Evolutionary conservation across 2,329 filamentous ascomycete species (phyloP).

Genomic region (Xylaria sp.): DNA sequence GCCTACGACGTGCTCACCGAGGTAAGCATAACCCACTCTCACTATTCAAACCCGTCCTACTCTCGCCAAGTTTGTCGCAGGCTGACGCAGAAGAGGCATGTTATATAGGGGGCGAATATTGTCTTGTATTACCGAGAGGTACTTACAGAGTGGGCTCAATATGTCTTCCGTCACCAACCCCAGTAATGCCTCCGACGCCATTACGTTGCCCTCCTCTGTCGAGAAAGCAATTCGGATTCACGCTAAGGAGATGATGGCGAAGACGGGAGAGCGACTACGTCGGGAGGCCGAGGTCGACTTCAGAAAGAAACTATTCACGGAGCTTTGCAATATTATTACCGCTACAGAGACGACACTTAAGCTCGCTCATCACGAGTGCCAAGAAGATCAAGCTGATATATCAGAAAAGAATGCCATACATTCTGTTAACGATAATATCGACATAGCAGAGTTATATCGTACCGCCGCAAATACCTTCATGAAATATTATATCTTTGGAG

Average conservation of each 20-base stretch:
- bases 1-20: no score
- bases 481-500: neutral
- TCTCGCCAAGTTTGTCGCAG: no score
- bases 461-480: neutral
- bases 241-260: neutral
- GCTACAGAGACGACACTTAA: neutral
- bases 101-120: no score
- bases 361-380: neutral
- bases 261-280: neutral
- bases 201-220: neutral
- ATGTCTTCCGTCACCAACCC: neutral
- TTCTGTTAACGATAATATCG: neutral
- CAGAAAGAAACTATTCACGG: neutral
- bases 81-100: no score
- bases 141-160: no score
- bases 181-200: neutral
- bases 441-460: neutral
- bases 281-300: neutral
- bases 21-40: no score
- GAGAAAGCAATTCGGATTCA: neutral
- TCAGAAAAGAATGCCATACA: neutral
- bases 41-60: no score
- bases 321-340: conserved; percentile 1
- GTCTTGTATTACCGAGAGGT: no score
- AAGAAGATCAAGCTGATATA: neutral